Conservation (phyloP, 257 asterid species). For the Solanum ahanhuiri region DNA sequence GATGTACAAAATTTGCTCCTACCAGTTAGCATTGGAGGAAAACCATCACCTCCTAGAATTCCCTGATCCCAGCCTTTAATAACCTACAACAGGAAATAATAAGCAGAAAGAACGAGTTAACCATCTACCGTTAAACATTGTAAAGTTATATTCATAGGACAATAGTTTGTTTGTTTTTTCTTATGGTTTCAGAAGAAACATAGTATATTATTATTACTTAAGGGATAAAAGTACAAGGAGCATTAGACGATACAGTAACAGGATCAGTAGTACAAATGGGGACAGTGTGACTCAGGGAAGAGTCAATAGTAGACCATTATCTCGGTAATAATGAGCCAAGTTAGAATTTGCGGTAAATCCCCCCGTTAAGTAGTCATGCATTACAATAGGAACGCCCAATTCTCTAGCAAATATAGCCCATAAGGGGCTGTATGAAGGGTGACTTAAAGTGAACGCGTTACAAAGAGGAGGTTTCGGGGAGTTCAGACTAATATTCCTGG, state of each 20-base stretch:
- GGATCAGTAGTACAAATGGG: not conserved
- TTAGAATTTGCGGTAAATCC: not conserved
- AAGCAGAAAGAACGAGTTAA: not conserved
- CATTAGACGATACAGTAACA: not conserved
- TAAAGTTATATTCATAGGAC: not conserved
- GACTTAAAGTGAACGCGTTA: not conserved
- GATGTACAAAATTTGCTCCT: not conserved
- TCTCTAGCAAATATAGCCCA: not conserved
- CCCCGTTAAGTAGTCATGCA: not conserved
- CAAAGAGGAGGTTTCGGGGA: not conserved
- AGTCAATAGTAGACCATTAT: not conserved
- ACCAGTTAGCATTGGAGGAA: slow-evolving; percentile 91
- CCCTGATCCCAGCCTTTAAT: slow-evolving; percentile 98
- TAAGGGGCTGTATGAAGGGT: not conserved
- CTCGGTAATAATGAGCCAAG: not conserved
- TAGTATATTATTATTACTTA: not conserved
- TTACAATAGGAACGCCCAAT: not conserved
- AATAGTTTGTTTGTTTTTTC: not conserved
- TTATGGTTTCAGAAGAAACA: not conserved
- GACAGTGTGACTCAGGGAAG: not conserved
- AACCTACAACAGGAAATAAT: slow-evolving; percentile 29
- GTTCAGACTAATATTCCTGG: not conserved
- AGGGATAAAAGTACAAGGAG: not conserved
- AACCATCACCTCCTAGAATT: slow-evolving; percentile 77
- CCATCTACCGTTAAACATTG: not conserved